Evolutionary conservation across 2,329 filamentous ascomycete species (phyloP).

Genomic region (Nectriaceae sp.): DNA sequence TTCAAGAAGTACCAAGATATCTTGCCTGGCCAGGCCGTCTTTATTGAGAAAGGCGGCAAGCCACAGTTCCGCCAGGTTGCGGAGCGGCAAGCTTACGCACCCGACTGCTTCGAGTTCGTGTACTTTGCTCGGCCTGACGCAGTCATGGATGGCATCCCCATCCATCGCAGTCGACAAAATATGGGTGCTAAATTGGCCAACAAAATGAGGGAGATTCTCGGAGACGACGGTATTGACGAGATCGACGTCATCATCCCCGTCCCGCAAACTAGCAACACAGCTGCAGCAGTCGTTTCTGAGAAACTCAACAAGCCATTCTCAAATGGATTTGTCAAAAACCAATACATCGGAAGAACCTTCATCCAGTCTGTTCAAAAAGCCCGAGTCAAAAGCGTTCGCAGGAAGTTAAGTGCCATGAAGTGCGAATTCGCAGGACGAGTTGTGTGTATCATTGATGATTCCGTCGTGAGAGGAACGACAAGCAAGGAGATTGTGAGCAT

Average conservation of each 20-base stretch:
- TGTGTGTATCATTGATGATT: slow-evolving; percentile 86
- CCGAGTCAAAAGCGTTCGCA: slow-evolving; percentile 81
- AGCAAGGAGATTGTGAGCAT: slow-evolving; percentile 73
- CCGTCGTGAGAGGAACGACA: slow-evolving; percentile 75
- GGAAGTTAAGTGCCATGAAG: slow-evolving; percentile 86
- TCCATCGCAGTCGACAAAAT: slow-evolving; percentile 79
- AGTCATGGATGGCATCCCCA: slow-evolving; percentile 83
- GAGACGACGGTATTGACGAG: slow-evolving; percentile 67
- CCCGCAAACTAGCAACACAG: too few relatives aligned
- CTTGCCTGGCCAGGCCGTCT: slow-evolving; percentile 80
- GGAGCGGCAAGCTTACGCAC: slow-evolving; percentile 68
- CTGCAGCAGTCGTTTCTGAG: slow-evolving; percentile 74
- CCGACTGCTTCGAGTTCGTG: slow-evolving; percentile 62
- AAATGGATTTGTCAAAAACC: slow-evolving; percentile 86
- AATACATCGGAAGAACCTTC: slow-evolving; percentile 86
- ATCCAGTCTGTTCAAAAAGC: slow-evolving; percentile 74
- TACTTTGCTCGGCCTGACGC: slow-evolving; percentile 86
- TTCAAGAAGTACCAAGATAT: slow-evolving; percentile 78
- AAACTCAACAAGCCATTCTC: slow-evolving; percentile 75
- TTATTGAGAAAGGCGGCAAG: slow-evolving; percentile 74
- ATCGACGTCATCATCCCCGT: too few relatives aligned
- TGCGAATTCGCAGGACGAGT: slow-evolving; percentile 81
- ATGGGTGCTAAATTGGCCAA: slow-evolving; percentile 84
- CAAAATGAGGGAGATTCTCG: slow-evolving; percentile 67
- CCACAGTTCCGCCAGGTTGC: slow-evolving; percentile 78